These are phyloP conservation scores for Backusella psychrophila DNA, from an alignment of 192 early-diverging fungal genomes.

Conservation along the genomic window DNA sequence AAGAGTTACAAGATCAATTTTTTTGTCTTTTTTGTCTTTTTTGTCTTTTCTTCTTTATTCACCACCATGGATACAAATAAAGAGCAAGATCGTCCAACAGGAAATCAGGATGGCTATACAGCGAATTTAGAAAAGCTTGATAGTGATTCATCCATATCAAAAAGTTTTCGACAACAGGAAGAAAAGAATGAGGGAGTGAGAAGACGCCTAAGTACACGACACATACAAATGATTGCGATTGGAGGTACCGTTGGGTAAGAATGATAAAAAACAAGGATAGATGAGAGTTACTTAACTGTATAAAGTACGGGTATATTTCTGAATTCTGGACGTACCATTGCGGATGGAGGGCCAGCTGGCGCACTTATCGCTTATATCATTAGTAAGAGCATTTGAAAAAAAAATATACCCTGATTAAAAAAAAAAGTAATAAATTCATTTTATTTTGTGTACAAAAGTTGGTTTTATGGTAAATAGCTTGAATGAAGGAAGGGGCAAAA, in stretches of 20 bases:
- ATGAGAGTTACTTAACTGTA: no score
- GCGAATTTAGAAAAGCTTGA: not conserved
- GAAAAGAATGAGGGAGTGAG: not conserved
- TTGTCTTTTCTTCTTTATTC: not conserved
- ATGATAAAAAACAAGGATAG: not conserved
- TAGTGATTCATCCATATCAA: not conserved
- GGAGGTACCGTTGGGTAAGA: conserved; percentile 28
- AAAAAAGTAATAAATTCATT: not conserved
- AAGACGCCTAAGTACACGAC: conserved; percentile 13
- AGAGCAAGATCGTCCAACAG: not conserved
- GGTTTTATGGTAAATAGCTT: not conserved
- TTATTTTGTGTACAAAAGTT: not conserved
- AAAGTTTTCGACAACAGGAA: not conserved
- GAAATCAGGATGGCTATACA: not conserved
- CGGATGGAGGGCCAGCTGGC: conserved; percentile 65
- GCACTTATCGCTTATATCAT: conserved; percentile 59
- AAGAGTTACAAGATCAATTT: not conserved
- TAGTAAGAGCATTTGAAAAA: conserved; percentile 4
- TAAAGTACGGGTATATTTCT: conserved; percentile 67
- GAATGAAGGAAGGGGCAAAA: not conserved
- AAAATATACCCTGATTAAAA: not conserved
- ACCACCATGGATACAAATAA: not conserved
- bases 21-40: not conserved
- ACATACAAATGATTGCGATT: conserved; percentile 32
- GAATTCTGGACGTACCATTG: conserved; percentile 63